Evolutionary conservation across 2,329 filamentous ascomycete species (phyloP).

Genomic region (Fusarium pilosicola): DNA sequence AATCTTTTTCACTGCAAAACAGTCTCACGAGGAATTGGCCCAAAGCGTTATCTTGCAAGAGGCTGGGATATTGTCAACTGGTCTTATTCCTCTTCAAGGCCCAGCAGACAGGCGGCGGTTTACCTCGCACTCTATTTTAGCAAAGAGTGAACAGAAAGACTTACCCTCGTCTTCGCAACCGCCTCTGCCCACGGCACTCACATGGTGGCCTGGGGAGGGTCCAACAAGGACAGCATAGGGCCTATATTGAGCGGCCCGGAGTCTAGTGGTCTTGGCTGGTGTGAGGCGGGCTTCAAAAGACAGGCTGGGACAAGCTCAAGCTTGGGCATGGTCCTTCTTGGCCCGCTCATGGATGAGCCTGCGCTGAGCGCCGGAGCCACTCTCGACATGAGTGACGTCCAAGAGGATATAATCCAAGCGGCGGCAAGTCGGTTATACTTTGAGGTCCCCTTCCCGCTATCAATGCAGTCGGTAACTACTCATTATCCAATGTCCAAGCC

Average conservation of each 20-base stretch:
- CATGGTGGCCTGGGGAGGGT: rapidly evolving
- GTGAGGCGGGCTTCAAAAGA: not conserved
- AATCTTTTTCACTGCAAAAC: not conserved
- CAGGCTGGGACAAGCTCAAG: not conserved
- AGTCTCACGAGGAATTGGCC: not conserved
- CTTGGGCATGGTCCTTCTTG: not conserved
- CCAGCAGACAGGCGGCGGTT: not conserved
- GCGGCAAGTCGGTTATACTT: not conserved
- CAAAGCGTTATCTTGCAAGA: not conserved
- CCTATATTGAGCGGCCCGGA: not conserved
- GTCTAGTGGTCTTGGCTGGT: not conserved
- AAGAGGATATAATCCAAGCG: not conserved
- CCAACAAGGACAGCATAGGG: not conserved
- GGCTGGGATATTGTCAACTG: not conserved
- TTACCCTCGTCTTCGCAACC: not conserved
- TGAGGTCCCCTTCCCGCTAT: rapidly evolving
- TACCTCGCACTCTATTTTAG: not conserved
- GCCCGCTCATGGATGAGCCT: not conserved
- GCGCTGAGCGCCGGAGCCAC: no score
- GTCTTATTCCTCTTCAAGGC: not conserved
- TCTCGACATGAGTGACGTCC: not conserved
- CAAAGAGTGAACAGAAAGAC: not conserved
- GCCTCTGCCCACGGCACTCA: not conserved
- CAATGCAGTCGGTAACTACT: no score
- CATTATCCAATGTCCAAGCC: not conserved